phyloP scores from a whole-genome alignment of 2,329 filamentous ascomycete genomes.

The Penicillium sp. region DNA sequence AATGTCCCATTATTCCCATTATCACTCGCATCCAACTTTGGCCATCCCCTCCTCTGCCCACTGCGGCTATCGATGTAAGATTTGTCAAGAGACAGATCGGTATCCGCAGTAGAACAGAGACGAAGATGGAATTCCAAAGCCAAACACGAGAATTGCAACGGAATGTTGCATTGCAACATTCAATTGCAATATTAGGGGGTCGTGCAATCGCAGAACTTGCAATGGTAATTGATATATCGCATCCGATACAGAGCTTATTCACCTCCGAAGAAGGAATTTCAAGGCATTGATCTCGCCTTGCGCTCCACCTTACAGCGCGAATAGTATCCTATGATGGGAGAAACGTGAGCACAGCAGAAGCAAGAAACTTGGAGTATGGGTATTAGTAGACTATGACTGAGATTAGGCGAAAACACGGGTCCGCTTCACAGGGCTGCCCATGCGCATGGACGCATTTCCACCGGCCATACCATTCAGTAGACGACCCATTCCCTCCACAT shows the following conservation, averaged over 20 bases:
- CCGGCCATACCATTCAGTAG: constrained; percentile 46
- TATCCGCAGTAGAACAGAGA: constrained; percentile 14
- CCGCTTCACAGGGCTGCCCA: constrained; percentile 40
- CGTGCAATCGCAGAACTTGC: constrained; percentile 11
- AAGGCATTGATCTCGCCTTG: constrained; percentile 54
- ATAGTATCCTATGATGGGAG: constrained; percentile 20
- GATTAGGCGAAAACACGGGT: constrained; percentile 37
- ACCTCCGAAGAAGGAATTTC: constrained; percentile 40
- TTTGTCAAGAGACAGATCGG: constrained; percentile 25
- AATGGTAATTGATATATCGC: constrained; percentile 48
- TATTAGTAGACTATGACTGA: constrained; percentile 34
- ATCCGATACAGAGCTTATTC: constrained; percentile 54
- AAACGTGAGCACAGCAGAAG: constrained; percentile 5
- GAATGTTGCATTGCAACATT: constrained; percentile 1
- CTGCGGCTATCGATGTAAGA: constrained; percentile 17
- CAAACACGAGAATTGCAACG: constrained; percentile 15
- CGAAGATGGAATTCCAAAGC: constrained; percentile 13
- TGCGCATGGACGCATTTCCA: constrained; percentile 30
- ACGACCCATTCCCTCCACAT: constrained; percentile 50
- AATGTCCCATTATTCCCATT: constrained; percentile 23
- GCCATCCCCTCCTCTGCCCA: constrained; percentile 5
- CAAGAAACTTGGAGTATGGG: constrained; percentile 23
- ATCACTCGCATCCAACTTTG: constrained; percentile 11
- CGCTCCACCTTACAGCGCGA: constrained; percentile 55
- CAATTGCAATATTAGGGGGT: constrained; percentile 15